Conservation (phyloP, 202 grass and related monocot genomes). For the Miscanthus sacchariflorus region DNA sequence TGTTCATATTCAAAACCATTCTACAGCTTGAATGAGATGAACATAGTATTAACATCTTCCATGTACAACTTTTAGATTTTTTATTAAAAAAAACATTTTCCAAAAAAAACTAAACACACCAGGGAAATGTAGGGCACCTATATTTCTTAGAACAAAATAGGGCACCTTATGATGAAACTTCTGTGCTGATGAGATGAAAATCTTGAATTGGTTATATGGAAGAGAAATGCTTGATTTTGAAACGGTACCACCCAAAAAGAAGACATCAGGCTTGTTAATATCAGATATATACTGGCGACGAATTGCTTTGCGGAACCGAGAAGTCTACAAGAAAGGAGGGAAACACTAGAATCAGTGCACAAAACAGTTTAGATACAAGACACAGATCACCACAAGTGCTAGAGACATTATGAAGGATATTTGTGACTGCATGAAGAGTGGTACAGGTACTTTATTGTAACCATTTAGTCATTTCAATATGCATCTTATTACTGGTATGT, state of each 20-base stretch:
- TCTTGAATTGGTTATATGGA: slow-evolving; percentile 59
- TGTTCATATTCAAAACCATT: slow-evolving; percentile 13
- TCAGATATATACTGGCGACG: slow-evolving; percentile 26
- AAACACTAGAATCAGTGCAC: slow-evolving; percentile 25
- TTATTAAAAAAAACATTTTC: background rate
- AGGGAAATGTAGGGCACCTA: background rate
- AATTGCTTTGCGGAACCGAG: slow-evolving; percentile 52
- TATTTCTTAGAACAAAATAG: slow-evolving; percentile 30
- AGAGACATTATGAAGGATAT: background rate
- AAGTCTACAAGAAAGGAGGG: slow-evolving; percentile 41
- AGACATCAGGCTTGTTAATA: slow-evolving; percentile 51
- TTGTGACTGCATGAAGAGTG: background rate
- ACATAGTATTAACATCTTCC: background rate
- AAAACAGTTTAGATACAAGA: slow-evolving; percentile 8
- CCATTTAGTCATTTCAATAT: slow-evolving; percentile 23
- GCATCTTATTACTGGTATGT: background rate
- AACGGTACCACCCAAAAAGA: slow-evolving; percentile 69
- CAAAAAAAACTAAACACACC: background rate
- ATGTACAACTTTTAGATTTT: background rate
- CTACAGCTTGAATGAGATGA: background rate
- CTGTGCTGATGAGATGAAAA: slow-evolving; percentile 50
- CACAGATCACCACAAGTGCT: background rate
- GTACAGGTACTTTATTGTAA: slow-evolving; percentile 11
- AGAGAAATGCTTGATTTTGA: slow-evolving; percentile 54
- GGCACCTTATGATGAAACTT: slow-evolving; percentile 65